Evolutionary conservation across 306 rosid species (phyloP).

Genomic region (Amphicarpaea edgeworthii): DNA sequence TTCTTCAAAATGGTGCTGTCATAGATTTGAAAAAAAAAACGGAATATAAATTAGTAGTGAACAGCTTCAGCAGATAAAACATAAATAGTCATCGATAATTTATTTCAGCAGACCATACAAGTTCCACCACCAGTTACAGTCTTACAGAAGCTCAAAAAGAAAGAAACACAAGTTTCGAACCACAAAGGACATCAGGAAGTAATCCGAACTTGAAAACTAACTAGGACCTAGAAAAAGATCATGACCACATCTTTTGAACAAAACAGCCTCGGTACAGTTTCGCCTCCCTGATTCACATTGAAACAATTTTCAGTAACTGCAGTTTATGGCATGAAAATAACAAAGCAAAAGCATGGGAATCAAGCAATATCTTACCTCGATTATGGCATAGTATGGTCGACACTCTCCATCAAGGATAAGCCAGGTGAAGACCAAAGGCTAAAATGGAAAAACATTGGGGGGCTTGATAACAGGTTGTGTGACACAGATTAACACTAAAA

Average conservation of each 20-base stretch:
- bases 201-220: constrained; percentile 24
- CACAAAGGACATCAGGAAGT: neutral
- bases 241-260: constrained; percentile 24
- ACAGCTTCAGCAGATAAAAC: neutral
- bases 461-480: constrained; percentile 36
- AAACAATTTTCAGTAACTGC: constrained; percentile 35
- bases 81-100: neutral
- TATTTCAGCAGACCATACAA: constrained; percentile 23
- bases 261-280: constrained; percentile 34
- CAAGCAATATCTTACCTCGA: constrained; percentile 49
- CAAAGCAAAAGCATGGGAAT: neutral
- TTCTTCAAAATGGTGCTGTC: constrained; percentile 5
- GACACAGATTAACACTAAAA: constrained; percentile 45
- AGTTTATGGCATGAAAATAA: neutral
- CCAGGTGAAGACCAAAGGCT: constrained; percentile 43
- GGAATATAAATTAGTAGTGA: neutral
- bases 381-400: constrained; percentile 47
- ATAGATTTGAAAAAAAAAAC: constrained; percentile 2
- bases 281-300: constrained; percentile 50
- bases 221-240: constrained; percentile 29
- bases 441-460: constrained; percentile 19
- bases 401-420: constrained; percentile 42
- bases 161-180: neutral
- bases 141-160: neutral
- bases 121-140: constrained; percentile 39